These are phyloP conservation scores for Mimosa bimucronata DNA, from an alignment of 306 rosid genomes.

Conservation along the genomic window DNA sequence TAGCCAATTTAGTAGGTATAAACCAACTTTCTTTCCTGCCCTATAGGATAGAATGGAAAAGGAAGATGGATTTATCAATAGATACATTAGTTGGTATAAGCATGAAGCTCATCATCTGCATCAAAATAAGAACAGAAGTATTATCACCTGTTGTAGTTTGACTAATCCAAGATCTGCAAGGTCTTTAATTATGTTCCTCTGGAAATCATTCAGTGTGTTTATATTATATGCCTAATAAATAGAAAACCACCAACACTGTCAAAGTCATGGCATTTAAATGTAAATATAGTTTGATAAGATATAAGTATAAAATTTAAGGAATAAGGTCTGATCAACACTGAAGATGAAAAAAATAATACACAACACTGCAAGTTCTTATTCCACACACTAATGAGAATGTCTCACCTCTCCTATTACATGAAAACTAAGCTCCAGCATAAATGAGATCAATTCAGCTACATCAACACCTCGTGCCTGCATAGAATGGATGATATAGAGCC, in stretches of 20 bases:
- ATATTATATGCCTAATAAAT: slow-evolving; percentile 73
- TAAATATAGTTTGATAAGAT: slow-evolving; percentile 18
- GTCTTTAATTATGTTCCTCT: slow-evolving; percentile 73
- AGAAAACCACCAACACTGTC: slow-evolving; percentile 32
- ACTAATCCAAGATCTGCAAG: slow-evolving; percentile 93
- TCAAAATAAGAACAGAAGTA: slow-evolving; percentile 36
- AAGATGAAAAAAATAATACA: slow-evolving; percentile 22
- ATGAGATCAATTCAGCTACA: slow-evolving; percentile 85
- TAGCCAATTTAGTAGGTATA: slow-evolving; percentile 91
- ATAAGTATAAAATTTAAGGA: slow-evolving; percentile 9
- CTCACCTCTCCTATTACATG: slow-evolving; percentile 94
- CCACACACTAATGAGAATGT: slow-evolving; percentile 32
- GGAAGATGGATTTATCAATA: slow-evolving; percentile 25
- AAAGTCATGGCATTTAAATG: slow-evolving; percentile 25
- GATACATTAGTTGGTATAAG: slow-evolving; percentile 33
- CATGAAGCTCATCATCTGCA: slow-evolving; percentile 27
- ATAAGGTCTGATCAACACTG: slow-evolving; percentile 15
- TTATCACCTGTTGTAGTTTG: slow-evolving; percentile 89
- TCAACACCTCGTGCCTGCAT: slow-evolving; percentile 86
- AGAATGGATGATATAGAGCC: slow-evolving; percentile 33
- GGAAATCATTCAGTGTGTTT: slow-evolving; percentile 75
- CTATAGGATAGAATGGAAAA: slow-evolving; percentile 43
- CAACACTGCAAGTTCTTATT: slow-evolving; percentile 15
- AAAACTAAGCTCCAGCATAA: slow-evolving; percentile 96
- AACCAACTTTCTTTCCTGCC: slow-evolving; percentile 98